phyloP scores from a whole-genome alignment of 1,139 yeast species.

The Schwanniomyces etchellsii region DNA sequence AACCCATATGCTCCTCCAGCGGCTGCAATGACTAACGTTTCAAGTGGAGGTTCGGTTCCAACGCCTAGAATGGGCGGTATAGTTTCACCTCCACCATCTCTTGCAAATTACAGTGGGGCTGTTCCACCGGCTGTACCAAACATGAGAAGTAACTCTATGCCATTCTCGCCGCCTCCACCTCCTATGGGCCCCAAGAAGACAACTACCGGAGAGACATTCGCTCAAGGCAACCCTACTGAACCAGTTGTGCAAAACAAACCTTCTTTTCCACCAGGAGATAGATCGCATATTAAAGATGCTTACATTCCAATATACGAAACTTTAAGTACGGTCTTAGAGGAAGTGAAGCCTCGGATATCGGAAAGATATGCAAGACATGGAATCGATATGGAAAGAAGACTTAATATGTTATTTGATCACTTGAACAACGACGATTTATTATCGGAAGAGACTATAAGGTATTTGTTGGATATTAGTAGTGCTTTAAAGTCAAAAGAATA shows the following conservation, averaged over 20 bases:
- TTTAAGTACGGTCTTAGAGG: constrained; percentile 49
- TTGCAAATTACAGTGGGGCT: too few relatives aligned
- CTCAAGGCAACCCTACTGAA: too few relatives aligned
- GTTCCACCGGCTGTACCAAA: not conserved
- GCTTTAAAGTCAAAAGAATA: constrained; percentile 53
- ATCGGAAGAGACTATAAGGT: constrained; percentile 49
- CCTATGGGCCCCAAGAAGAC: constrained; percentile 6
- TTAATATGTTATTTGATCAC: constrained; percentile 72
- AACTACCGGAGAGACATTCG: not conserved
- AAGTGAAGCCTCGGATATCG: constrained; percentile 72
- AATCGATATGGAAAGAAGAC: constrained; percentile 75
- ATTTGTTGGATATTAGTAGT: constrained; percentile 46
- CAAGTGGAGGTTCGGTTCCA: constrained; percentile 7
- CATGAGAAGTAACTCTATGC: not conserved
- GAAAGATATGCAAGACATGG: constrained; percentile 70
- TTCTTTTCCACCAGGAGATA: constrained; percentile 63
- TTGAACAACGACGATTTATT: constrained; percentile 70
- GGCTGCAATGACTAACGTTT: constrained; percentile 7
- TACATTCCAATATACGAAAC: constrained; percentile 54
- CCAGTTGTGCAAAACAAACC: constrained; percentile 1
- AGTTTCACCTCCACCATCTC: constrained; percentile 18
- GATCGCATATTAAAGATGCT: constrained; percentile 59
- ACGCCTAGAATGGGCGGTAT: constrained; percentile 8
- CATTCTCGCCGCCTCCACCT: constrained; percentile 4
- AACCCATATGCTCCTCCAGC: constrained; percentile 15